phyloP scores from a whole-genome alignment of 2,329 filamentous ascomycete genomes.

The Leptoxyphium fumago region DNA sequence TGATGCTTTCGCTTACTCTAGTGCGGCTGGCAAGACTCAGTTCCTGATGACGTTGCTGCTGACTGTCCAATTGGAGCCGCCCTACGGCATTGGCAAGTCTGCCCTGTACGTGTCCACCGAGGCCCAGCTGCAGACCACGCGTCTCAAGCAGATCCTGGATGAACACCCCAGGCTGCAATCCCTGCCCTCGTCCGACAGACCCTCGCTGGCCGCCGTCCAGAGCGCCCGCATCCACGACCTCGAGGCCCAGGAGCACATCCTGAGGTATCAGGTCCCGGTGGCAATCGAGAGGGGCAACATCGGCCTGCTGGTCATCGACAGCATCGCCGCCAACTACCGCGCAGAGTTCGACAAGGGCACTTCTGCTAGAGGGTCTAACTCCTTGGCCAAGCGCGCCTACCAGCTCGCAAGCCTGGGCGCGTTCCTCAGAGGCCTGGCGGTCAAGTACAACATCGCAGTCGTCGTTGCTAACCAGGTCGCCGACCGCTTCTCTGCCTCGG shows the following conservation, averaged over 20 bases:
- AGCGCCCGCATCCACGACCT: constrained; percentile 77
- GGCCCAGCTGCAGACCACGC: constrained; percentile 64
- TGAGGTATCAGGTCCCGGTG: constrained; percentile 82
- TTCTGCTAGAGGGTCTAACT: constrained; percentile 20
- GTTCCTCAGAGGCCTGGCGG: constrained; percentile 61
- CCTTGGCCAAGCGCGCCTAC: constrained; percentile 60
- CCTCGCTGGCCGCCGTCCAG: constrained; percentile 62
- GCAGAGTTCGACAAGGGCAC: constrained; percentile 58
- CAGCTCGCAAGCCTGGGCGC: constrained; percentile 67
- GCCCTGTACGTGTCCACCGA: constrained; percentile 93
- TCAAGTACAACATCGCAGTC: constrained; percentile 59
- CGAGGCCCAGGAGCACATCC: constrained; percentile 88
- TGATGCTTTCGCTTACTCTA: constrained; percentile 16
- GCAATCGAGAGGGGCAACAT: constrained; percentile 61
- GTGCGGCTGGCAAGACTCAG: constrained; percentile 88
- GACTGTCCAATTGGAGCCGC: constrained; percentile 52
- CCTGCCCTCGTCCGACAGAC: constrained; percentile 27
- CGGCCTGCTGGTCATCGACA: constrained; percentile 76
- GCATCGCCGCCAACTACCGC: constrained; percentile 87
- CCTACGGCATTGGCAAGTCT: constrained; percentile 51
- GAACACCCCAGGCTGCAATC: constrained; percentile 46
- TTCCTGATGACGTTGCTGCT: constrained; percentile 75
- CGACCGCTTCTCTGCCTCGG: constrained; percentile 52
- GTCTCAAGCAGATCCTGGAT: constrained; percentile 64
- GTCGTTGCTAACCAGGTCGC: constrained; percentile 93